Conservation (phyloP, 352 stramenopile genomes). For the Blastocystis hominis region DNA sequence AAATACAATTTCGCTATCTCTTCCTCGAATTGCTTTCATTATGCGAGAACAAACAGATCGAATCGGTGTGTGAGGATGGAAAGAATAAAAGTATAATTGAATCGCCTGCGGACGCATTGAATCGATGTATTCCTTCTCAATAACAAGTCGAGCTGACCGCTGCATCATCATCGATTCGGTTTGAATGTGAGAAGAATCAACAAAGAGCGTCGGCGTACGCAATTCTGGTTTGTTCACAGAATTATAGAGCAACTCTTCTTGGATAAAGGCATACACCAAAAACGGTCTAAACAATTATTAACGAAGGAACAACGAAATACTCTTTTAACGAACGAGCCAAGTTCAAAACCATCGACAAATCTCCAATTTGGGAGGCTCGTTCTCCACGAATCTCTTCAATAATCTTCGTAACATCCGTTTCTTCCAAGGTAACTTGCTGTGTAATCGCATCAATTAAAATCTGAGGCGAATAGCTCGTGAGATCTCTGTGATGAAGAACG, state of each 20-base stretch:
- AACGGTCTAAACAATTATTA: not conserved
- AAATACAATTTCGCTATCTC: not conserved
- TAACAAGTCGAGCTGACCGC: not conserved
- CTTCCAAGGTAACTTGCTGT: not conserved
- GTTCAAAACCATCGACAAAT: not conserved
- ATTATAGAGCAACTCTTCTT: conserved; percentile 1
- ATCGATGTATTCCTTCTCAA: conserved; percentile 26
- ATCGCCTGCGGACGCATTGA: not conserved
- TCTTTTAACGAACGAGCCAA: conserved; percentile 7
- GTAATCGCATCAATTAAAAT: not conserved
- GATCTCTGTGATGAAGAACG: not conserved
- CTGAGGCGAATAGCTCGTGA: not conserved
- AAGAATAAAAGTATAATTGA: conserved; percentile 31
- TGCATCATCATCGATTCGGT: not conserved
- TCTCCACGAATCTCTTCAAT: not conserved
- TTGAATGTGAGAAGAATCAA: not conserved
- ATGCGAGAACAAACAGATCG: conserved; percentile 2
- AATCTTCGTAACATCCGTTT: not conserved
- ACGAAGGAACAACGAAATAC: not conserved
- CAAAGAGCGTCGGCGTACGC: not conserved
- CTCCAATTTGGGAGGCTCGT: not conserved
- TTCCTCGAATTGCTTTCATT: not conserved
- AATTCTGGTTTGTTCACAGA: not conserved
- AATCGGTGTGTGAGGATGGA: conserved; percentile 18
- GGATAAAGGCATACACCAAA: conserved; percentile 29